Evolutionary conservation across 2,329 filamentous ascomycete species (phyloP).

Genomic region (Exophiala mesophila): DNA sequence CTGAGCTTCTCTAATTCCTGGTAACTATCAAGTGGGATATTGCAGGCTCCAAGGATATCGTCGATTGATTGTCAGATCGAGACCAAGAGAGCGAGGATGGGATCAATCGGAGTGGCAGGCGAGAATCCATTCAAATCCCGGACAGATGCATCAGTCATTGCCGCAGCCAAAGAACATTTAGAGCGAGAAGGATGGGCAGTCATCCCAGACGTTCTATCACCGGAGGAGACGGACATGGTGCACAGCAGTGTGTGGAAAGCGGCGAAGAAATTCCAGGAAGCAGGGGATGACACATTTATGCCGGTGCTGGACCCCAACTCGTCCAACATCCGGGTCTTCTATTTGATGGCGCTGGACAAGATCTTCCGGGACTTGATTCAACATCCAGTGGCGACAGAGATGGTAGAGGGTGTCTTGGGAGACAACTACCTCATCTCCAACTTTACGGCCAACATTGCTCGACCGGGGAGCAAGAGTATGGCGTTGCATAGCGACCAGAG

Average conservation of each 20-base stretch:
- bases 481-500: slow-evolving; percentile 34
- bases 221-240: slow-evolving; percentile 19
- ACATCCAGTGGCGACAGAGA: slow-evolving; percentile 28
- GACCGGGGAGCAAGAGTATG: slow-evolving; percentile 32
- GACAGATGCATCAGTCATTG: neutral
- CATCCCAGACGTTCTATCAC: slow-evolving; percentile 27
- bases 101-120: neutral
- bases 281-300: slow-evolving; percentile 27
- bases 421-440: slow-evolving; percentile 33
- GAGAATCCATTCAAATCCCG: neutral
- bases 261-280: slow-evolving; percentile 23
- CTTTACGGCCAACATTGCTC: slow-evolving; percentile 36
- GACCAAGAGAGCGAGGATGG: too few relatives aligned
- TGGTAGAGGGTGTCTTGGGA: slow-evolving; percentile 30
- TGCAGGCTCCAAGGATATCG: too few relatives aligned
- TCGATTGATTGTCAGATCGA: too few relatives aligned
- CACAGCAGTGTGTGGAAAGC: slow-evolving; percentile 29
- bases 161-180: slow-evolving; percentile 11
- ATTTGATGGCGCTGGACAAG: slow-evolving; percentile 30
- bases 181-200: slow-evolving; percentile 28
- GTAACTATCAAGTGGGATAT: too few relatives aligned
- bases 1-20: too few relatives aligned
- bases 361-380: slow-evolving; percentile 30
- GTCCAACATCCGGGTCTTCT: slow-evolving; percentile 31
- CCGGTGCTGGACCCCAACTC: slow-evolving; percentile 30